These are phyloP conservation scores for Suillus plorans DNA, from an alignment of 768 basidiomycete species.

Conservation along the genomic window DNA sequence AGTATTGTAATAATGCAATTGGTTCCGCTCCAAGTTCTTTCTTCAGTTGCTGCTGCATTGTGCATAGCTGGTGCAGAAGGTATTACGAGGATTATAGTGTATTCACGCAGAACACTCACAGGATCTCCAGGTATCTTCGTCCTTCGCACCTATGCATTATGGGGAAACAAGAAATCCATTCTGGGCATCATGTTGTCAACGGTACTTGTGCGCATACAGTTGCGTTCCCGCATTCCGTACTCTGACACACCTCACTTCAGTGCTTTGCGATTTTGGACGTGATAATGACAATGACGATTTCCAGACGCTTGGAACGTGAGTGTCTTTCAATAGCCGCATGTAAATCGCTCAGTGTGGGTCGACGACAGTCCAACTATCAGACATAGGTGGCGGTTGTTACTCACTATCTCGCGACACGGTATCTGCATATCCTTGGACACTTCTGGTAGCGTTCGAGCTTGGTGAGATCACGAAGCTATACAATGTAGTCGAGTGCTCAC, in stretches of 20 bases:
- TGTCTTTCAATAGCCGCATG: neutral
- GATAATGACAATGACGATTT: neutral
- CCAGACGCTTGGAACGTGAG: neutral
- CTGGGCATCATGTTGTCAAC: neutral
- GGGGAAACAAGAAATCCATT: neutral
- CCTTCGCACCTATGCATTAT: slow-evolving; percentile 3
- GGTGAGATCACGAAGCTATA: neutral
- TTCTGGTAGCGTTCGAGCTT: neutral
- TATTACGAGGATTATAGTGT: neutral
- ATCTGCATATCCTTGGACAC: neutral
- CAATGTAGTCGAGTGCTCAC: neutral
- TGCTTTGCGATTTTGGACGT: neutral
- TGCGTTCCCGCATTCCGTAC: neutral
- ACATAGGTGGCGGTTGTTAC: neutral
- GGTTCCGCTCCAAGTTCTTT: neutral
- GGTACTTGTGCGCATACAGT: neutral
- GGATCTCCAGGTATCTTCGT: neutral
- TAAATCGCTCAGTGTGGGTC: neutral
- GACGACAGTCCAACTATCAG: neutral
- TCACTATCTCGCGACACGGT: neutral
- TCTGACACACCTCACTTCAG: neutral
- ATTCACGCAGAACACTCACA: neutral
- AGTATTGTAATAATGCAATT: neutral
- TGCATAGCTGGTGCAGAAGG: neutral
- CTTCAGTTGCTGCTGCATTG: neutral